Evolutionary conservation across 305 asterid genomes (phyloP).

Genomic region (Petunia hybrid): DNA sequence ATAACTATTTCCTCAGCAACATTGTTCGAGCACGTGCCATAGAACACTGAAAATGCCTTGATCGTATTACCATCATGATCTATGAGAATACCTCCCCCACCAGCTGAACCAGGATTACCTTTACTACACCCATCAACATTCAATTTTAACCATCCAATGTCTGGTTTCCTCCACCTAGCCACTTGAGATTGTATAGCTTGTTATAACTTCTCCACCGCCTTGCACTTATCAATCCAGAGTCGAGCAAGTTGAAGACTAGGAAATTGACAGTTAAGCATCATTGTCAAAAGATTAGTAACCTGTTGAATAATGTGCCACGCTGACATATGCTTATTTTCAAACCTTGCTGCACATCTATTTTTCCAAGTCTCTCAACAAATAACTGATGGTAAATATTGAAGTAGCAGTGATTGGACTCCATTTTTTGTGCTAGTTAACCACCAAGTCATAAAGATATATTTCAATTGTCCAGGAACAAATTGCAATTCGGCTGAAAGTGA

Average conservation of each 20-base stretch:
- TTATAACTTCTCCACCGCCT: no score
- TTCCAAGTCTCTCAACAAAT: no score
- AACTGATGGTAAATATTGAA: not conserved
- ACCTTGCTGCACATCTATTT: not conserved
- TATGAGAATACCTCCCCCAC: not conserved
- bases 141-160: not conserved
- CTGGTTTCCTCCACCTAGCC: not conserved
- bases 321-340: not conserved
- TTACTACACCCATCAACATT: not conserved
- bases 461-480: not conserved
- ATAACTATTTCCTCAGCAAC: no score
- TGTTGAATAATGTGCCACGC: not conserved
- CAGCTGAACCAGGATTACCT: not conserved
- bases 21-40: not conserved
- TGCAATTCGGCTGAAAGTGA: not conserved
- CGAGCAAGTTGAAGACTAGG: no score
- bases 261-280: not conserved
- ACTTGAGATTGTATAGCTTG: no score
- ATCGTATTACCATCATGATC: not conserved
- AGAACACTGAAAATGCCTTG: not conserved
- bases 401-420: not conserved
- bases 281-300: not conserved
- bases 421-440: no score
- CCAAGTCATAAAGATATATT: not conserved
- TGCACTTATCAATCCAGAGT: no score